These are phyloP conservation scores for Solidago caesia DNA, from an alignment of 129 eudicot species.

Conservation along the genomic window DNA sequence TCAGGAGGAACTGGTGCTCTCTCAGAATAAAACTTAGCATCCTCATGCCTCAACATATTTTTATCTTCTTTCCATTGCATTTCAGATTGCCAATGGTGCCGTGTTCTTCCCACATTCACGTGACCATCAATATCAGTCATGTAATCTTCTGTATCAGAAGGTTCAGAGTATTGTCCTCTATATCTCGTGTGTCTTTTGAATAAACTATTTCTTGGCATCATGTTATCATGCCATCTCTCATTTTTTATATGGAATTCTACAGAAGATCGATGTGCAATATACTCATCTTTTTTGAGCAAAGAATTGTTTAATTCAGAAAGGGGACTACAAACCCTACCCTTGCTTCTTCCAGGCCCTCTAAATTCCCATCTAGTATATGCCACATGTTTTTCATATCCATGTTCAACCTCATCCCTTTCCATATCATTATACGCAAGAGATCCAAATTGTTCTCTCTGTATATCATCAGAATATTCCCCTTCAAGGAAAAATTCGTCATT, in stretches of 20 bases:
- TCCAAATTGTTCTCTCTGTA: slow-evolving; percentile 30
- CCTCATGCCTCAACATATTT: slow-evolving; percentile 18
- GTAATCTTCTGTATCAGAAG: slow-evolving; percentile 26
- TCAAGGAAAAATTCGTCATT: slow-evolving; percentile 23
- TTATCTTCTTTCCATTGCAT: slow-evolving; percentile 41
- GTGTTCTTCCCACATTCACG: slow-evolving; percentile 29
- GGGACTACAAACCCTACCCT: slow-evolving; percentile 28
- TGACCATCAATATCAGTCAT: slow-evolving; percentile 28
- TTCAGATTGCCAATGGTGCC: slow-evolving; percentile 34
- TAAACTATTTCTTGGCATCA: slow-evolving; percentile 28
- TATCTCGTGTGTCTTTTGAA: slow-evolving; percentile 29
- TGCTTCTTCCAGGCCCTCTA: slow-evolving; percentile 35
- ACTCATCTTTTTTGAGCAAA: slow-evolving; percentile 9
- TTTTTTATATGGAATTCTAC: slow-evolving; percentile 27
- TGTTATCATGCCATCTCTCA: slow-evolving; percentile 31
- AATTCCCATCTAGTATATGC: slow-evolving; percentile 40
- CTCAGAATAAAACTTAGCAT: slow-evolving; percentile 29
- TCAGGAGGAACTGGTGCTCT: slow-evolving; percentile 28
- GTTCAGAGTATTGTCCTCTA: slow-evolving; percentile 25
- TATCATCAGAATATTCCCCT: slow-evolving; percentile 25
- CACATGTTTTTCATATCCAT: slow-evolving; percentile 23
- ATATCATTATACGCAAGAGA: slow-evolving; percentile 21
- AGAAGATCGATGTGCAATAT: slow-evolving; percentile 27
- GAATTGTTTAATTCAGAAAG: slow-evolving; percentile 21
- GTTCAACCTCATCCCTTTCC: slow-evolving; percentile 30